Percentiles rank a stretch among this genome's conserved stretches.
phyloP scores from a whole-genome alignment of 2,329 filamentous ascomycete species.

The Fusarium cicatricum region DNA sequence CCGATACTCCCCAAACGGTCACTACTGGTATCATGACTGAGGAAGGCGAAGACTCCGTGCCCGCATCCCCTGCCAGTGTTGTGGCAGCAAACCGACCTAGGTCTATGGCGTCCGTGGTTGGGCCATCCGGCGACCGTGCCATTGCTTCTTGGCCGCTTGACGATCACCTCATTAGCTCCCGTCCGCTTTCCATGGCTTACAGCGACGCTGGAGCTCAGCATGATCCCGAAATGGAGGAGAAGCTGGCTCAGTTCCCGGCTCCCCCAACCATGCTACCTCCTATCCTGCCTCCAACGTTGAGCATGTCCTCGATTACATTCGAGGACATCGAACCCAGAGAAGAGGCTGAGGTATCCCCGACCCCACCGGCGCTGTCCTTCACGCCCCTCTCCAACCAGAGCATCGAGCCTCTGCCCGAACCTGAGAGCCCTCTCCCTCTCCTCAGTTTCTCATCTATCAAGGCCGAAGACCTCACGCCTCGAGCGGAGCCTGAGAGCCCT shows the following conservation, averaged over 20 bases:
- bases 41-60: slow-evolving; percentile 24
- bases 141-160: slow-evolving; percentile 39
- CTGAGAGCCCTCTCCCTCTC: slow-evolving; percentile 44
- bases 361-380: slow-evolving; percentile 47
- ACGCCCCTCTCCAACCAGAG: slow-evolving; percentile 48
- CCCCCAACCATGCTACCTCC: slow-evolving; percentile 56
- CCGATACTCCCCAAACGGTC: slow-evolving; percentile 16
- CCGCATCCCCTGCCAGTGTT: slow-evolving; percentile 41
- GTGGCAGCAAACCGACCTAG: slow-evolving; percentile 47
- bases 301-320: slow-evolving; percentile 55
- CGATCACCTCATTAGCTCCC: slow-evolving; percentile 43
- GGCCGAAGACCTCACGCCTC: slow-evolving; percentile 45
- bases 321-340: slow-evolving; percentile 55
- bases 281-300: slow-evolving; percentile 49
- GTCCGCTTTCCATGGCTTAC: slow-evolving; percentile 60
- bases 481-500: slow-evolving; percentile 40
- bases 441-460: slow-evolving; percentile 52
- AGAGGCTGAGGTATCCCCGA: slow-evolving; percentile 45
- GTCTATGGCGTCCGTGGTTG: slow-evolving; percentile 55
- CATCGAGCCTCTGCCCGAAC: slow-evolving; percentile 52
- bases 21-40: slow-evolving; percentile 19
- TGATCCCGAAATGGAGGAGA: slow-evolving; percentile 59
- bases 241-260: slow-evolving; percentile 62
- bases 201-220: slow-evolving; percentile 63
- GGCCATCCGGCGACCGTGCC: slow-evolving; percentile 35